Evolutionary conservation across 352 stramenopile genomes (phyloP), one percentile per base, ranked within the genome.

Genomic region (Phytophthora vignae): DNA sequence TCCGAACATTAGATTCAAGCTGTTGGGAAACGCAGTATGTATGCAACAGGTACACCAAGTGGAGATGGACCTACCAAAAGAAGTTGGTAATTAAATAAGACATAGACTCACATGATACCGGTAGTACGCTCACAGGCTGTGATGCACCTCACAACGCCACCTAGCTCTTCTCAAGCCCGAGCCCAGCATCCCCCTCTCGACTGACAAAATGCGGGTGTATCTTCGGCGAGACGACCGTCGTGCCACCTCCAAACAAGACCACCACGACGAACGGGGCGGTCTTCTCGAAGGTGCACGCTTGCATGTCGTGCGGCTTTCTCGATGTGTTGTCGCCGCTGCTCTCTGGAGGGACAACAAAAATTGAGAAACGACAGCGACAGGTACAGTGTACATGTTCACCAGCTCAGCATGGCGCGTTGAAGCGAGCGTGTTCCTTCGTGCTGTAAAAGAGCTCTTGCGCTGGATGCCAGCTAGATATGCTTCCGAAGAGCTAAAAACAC

Each of bases 391-490:
- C 7, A 1, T 33, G 7, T 8, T 10, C 29, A 33, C 3, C 4
- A 33, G 31, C 31, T 9, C 31, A 36, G 31, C 31, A 11, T 11
- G 9, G 42, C 42, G 15, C 42, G 19, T 22, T n/a, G 42, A 50
- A 50, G 8, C 42, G 42, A 50, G 15, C 6, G 25, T 46, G 38
- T 46, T 46, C 38, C 3, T 46, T 17, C 12, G 38, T 46, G 38
- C 14, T n/a, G 38, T 36, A 36, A 36, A 36, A 36, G 29, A 33
- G 29, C 29, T 56, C 17, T 55, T 4, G 40, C 29, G 12, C 40
- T 69, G 62, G 62, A 57, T 64, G 52, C 40, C 19, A 62, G 60
- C 49, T 55, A 60, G 21, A 54, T 36, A 65, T 31, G 21, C 19
- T 3, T 52, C n/a, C 4, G 9, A 46, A 6, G 17, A 9, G 42